Conservation (phyloP, 192 early-diverging fungal genomes). For the Linnemannia exigua region DNA sequence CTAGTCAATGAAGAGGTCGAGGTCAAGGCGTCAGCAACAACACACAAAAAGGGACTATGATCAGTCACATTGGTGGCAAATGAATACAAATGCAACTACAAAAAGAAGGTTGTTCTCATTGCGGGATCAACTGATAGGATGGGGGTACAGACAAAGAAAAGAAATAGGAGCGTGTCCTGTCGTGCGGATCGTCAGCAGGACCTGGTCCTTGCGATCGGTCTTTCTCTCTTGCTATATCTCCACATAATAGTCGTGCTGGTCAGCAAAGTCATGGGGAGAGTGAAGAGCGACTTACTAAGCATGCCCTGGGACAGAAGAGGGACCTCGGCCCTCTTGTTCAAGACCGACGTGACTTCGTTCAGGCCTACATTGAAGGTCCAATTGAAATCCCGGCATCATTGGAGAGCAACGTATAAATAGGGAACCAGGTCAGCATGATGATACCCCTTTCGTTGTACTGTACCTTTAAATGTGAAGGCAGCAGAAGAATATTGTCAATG, state of each 20-base stretch:
- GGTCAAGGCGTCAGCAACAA: neutral
- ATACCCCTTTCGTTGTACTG: neutral
- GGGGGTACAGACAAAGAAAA: neutral
- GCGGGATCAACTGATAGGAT: conserved; percentile 22
- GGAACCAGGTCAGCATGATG: neutral
- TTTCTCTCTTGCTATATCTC: neutral
- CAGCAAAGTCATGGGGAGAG: neutral
- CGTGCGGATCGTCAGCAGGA: conserved; percentile 4
- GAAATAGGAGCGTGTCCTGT: neutral
- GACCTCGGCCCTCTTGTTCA: conserved; percentile 53
- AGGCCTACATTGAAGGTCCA: conserved; percentile 24
- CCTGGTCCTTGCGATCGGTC: neutral
- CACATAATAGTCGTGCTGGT: neutral
- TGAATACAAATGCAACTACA: neutral
- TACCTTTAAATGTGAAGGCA: neutral
- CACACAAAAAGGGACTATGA: neutral
- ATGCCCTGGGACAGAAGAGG: conserved; percentile 53
- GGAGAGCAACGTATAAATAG: neutral
- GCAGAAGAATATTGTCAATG: neutral
- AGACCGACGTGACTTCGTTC: conserved; percentile 39
- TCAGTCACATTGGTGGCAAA: conserved; percentile 6
- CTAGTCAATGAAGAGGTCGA: conserved; percentile 4
- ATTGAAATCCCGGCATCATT: neutral
- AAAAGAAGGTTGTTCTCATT: neutral
- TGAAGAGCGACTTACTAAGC: conserved; percentile 37